Conservation (phyloP, 2,329 filamentous ascomycete genomes). For the Diaporthe sp. region DNA sequence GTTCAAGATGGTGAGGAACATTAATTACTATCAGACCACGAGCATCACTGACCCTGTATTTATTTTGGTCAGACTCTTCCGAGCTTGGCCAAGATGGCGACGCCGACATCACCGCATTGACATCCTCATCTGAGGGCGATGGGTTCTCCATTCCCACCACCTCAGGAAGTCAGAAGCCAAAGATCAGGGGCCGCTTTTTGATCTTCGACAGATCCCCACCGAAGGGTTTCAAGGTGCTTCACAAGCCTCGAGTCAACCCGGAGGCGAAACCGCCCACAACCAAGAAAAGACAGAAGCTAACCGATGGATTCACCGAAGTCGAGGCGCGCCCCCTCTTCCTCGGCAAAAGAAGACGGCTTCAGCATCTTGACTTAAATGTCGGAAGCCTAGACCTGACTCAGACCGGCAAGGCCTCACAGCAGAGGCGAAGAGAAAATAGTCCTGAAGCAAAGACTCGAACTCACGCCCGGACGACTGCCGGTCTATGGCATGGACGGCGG, state of each 20-base stretch:
- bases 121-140: background rate
- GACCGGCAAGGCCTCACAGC: constrained; percentile 25
- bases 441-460: constrained; percentile 36
- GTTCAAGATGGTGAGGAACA: constrained; percentile 17
- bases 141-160: background rate
- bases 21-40: background rate
- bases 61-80: background rate
- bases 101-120: background rate
- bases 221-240: constrained; percentile 44
- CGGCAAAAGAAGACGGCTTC: constrained; percentile 29
- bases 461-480: background rate
- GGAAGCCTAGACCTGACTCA: constrained; percentile 45
- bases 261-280: background rate
- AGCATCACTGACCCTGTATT: background rate
- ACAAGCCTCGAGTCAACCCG: constrained; percentile 26
- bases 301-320: constrained; percentile 36
- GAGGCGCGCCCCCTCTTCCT: constrained; percentile 29
- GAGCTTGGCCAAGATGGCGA: background rate
- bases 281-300: constrained; percentile 6
- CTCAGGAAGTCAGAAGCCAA: constrained; percentile 1
- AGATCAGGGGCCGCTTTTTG: constrained; percentile 38
- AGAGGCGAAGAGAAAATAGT: constrained; percentile 20
- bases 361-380: constrained; percentile 24
- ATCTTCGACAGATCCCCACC: constrained; percentile 43
- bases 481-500: constrained; percentile 8